A percentile compares a stretch with the other conserved stretches of the same genome.
phyloP scores from a whole-genome alignment of 2,329 filamentous ascomycete species.

The Sporothrix euskadiensis region DNA sequence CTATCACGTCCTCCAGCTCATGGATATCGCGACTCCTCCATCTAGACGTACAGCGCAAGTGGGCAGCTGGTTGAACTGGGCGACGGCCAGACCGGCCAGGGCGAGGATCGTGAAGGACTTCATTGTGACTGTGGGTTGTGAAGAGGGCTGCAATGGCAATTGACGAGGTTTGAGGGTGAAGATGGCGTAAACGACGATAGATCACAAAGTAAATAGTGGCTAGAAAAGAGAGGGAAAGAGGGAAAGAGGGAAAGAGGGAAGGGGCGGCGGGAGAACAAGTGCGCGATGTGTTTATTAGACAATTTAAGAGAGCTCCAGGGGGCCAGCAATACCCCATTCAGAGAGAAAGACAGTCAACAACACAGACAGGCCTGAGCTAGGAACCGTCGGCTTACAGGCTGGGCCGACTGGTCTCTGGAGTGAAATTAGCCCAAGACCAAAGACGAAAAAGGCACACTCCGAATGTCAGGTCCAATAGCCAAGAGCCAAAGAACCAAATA shows the following conservation, averaged over 20 bases:
- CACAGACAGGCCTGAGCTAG: background rate
- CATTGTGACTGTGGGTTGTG: constrained; percentile 41
- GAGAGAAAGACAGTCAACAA: constrained; percentile 9
- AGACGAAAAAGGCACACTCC: background rate
- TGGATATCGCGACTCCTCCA: background rate
- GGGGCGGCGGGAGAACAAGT: constrained; percentile 9
- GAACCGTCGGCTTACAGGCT: constrained; percentile 23
- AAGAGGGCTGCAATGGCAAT: background rate
- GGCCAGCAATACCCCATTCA: background rate
- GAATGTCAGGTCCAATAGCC: background rate
- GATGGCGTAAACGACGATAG: background rate
- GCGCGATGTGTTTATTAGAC: constrained; percentile 20
- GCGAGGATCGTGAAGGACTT: constrained; percentile 48
- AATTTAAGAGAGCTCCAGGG: constrained; percentile 16
- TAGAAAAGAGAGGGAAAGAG: background rate
- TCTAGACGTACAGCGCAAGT: constrained; percentile 54
- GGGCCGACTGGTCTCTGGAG: background rate
- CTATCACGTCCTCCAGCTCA: background rate
- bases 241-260: background rate
- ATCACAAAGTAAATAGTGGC: background rate
- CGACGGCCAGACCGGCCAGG: constrained; percentile 53
- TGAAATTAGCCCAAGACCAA: constrained; percentile 12
- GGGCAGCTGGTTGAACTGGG: constrained; percentile 52
- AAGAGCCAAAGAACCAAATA: background rate
- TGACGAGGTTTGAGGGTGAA: background rate